Base-by-base conservation (phyloP, 2,329 filamentous ascomycete genomes). In the Colletotrichum tofieldiae region DNA sequence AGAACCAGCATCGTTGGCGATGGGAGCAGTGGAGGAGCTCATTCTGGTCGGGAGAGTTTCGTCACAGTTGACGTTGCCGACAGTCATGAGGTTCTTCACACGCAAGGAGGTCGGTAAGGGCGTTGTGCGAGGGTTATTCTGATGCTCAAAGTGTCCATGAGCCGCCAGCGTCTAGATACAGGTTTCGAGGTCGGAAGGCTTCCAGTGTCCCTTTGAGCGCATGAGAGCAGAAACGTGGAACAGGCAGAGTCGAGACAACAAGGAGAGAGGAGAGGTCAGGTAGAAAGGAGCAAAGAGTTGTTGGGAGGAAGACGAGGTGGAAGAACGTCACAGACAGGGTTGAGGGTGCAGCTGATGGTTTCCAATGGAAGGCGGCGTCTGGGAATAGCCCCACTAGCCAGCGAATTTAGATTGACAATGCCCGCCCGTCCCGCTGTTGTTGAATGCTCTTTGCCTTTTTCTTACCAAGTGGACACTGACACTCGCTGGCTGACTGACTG, bases 21-120 rank as follows among this genome's bases (percentile, higher is more conserved):
- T 54, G 35, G 71, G 63, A 8, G 72, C 75, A 23, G 76, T 49
- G 43, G 76, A 73, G 43, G 75, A 73, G 58, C 71, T 75, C 76
- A 77, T 77, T 66, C 75, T 71, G 37, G 26, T 55, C 32, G 63
- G 37, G 23, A 1, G 26, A 41, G n/a, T 51, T 7, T 26, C 37
- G 55, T 59, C 32, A 49, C 8, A 51, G 26, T 54, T 47, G 39
- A 35, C 35, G 23, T 32, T 60, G 63, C 62, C 47, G 55, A 60
- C 47, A 37, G 47, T 64, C 59, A 16, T 55, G 47, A 45, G 52
- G 54, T 47, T 69, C 23, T 70, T 72, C 66, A 72, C 70, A 65
- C 65, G 39, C 70, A 72, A 47, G 70, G 70, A 23, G 70, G 65
- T 70, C 69, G 70, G 66, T 72, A 72, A 55, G 70, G 70, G 59